Percentiles rank a stretch among this genome's conserved stretches.
Evolutionary conservation across 2,329 filamentous ascomycete genomes (phyloP).

Genomic region (Trichophyton verrucosum): DNA sequence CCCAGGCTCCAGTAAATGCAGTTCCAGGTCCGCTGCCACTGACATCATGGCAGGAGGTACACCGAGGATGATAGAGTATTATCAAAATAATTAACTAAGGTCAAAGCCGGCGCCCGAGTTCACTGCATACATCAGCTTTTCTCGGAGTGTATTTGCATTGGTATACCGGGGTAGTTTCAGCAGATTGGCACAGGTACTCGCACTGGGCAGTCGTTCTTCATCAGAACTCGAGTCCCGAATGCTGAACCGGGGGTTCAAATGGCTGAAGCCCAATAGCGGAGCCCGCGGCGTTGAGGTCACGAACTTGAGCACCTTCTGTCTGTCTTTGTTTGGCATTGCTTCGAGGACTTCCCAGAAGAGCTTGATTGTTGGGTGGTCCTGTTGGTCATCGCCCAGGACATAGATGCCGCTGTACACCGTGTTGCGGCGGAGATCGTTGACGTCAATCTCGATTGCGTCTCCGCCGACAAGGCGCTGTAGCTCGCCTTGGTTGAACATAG

Average conservation of each 20-base stretch:
- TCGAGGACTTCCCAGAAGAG: constrained; percentile 89
- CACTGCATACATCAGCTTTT: constrained; percentile 81
- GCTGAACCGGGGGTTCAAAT: constrained; percentile 73
- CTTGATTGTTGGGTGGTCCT: constrained; percentile 73
- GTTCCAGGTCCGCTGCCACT: background rate
- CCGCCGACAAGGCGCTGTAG: constrained; percentile 87
- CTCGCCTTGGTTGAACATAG: constrained; percentile 97
- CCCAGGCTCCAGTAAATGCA: no score
- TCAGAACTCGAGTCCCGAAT: constrained; percentile 75
- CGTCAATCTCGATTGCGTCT: constrained; percentile 71
- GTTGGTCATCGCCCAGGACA: constrained; percentile 70
- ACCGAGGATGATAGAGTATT: no score
- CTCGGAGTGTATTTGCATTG: constrained; percentile 51
- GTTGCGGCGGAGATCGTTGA: constrained; percentile 71
- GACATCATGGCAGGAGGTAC: background rate
- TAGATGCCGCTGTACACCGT: constrained; percentile 84
- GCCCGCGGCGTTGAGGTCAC: constrained; percentile 88
- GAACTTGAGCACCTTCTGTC: constrained; percentile 81
- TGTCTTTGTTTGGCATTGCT: constrained; percentile 59
- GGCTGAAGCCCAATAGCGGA: constrained; percentile 75
- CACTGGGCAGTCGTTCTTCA: constrained; percentile 69
- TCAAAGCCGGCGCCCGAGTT: constrained; percentile 89
- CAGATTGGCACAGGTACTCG: constrained; percentile 91
- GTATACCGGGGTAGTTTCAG: constrained; percentile 80
- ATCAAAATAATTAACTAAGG: constrained; percentile 28